Base-by-base conservation (phyloP, 139 green algal species). In the Chlamydomonas sp. region DNA sequence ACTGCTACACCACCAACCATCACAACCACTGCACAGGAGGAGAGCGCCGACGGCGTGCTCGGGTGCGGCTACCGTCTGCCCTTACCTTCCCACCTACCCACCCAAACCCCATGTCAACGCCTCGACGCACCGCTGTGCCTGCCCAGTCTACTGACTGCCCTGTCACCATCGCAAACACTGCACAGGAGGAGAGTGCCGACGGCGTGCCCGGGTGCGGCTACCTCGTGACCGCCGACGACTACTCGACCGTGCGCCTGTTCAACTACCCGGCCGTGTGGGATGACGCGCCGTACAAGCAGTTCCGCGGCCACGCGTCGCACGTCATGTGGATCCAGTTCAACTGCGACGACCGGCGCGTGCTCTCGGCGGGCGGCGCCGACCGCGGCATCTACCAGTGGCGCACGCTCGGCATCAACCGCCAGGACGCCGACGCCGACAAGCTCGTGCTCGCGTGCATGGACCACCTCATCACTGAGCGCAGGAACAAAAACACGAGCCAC, bases 181-280 rank as follows among this genome's bases (percentile, higher is more conserved):
- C 30, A 22, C 67, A 80, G 39, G 61, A 76, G n/a, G 75, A 81
- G 48, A 75, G 66, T 29, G 71, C 76, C 2, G 78, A 84, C 35
- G 71, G 74, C 33, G 70, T 83, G 38, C 71, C 67, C 31, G 72
- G 33, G 10, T 71, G 13, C 16, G 72, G 82, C 26, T 83, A 78
- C 71, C 63, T 88, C 4, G 76, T 75, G 3, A 84, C 82, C 3
- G 82, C 70, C 2, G 82, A 88, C 24, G 78, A 88, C 71, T 81
- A 80, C 39, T 80, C 78, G 8, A 69, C 58, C 31, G 73, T 88
- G 39, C 78, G 79, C 30, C 71, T 88, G 24, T 85, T 88, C 74
- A 85, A 83, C 73, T 84, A 79, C 71, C 82, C 82, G 5, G 76
- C 82, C 29, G 76, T 88, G 29, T 73, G 67, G 59, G 82, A 88